Evolutionary conservation across 2,329 filamentous ascomycete genomes (phyloP).

Genomic region (Emergomyces africanus): DNA sequence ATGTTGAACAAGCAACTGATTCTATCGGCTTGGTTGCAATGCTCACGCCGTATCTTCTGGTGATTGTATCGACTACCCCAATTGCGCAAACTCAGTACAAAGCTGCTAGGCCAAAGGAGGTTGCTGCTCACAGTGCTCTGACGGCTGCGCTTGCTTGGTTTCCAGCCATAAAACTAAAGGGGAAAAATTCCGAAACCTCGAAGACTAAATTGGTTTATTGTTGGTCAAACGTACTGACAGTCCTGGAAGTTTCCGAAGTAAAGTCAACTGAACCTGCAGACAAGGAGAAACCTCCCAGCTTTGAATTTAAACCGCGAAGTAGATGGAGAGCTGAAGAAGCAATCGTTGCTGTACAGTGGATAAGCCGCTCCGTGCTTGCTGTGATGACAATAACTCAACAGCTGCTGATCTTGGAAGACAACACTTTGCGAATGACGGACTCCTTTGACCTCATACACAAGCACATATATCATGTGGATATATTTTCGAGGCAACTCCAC

Average conservation of each 20-base stretch:
- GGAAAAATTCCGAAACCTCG: conserved; percentile 51
- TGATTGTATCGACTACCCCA: conserved; percentile 94
- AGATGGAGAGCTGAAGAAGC: conserved; percentile 90
- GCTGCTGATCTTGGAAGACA: conserved; percentile 83
- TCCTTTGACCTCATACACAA: conserved; percentile 85
- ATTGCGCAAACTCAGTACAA: conserved; percentile 96
- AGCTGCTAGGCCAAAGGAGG: conserved; percentile 76
- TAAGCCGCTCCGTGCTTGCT: conserved; percentile 82
- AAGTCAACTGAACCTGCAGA: conserved; percentile 45
- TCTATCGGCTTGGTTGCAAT: conserved; percentile 83
- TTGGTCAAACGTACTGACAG: conserved; percentile 95
- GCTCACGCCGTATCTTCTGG: conserved; percentile 86
- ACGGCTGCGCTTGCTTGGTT: conserved; percentile 96
- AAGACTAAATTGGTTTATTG: conserved; percentile 86
- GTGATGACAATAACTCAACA: conserved; percentile 91
- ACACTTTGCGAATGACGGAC: conserved; percentile 79
- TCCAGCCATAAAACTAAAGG: conserved; percentile 83
- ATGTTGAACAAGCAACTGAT: conserved; percentile 80
- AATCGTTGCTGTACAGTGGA: conserved; percentile 93
- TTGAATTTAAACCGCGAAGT: conserved; percentile 71
- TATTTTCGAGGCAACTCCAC: conserved; percentile 81
- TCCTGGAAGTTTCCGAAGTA: conserved; percentile 74
- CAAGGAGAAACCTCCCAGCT: conserved; percentile 61
- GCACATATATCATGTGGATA: conserved; percentile 80
- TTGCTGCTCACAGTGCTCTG: conserved; percentile 78